These are phyloP conservation scores for Venturia effusa DNA, from an alignment of 2,329 filamentous ascomycete species.

Conservation along the genomic window DNA sequence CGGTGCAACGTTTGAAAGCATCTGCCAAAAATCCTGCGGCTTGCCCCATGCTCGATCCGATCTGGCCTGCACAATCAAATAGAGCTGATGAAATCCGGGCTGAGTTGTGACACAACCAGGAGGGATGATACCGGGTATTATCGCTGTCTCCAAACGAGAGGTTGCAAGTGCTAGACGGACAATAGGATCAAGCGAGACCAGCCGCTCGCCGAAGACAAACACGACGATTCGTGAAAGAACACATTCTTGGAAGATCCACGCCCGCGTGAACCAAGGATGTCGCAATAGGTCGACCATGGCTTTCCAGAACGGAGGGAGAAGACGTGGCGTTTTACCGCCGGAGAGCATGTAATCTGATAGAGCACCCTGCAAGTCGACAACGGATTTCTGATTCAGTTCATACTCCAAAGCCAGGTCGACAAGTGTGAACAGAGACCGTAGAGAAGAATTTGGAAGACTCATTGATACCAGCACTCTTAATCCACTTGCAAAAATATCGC, in stretches of 20 bases:
- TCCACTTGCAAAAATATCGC: constrained; percentile 10
- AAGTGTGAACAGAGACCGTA: constrained; percentile 6
- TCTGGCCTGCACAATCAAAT: constrained; percentile 6
- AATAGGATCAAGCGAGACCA: constrained; percentile 7
- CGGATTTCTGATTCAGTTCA: constrained; percentile 2
- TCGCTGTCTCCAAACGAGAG: constrained; percentile 7
- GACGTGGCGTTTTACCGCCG: background rate
- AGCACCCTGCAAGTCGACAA: constrained; percentile 7
- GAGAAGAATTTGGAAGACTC: background rate
- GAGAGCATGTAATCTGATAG: constrained; percentile 3
- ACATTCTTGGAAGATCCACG: constrained; percentile 26
- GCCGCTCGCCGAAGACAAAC: constrained; percentile 8
- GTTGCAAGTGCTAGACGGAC: constrained; percentile 7
- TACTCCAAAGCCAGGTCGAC: constrained; percentile 7
- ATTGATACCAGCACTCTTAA: background rate
- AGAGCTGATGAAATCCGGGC: constrained; percentile 9
- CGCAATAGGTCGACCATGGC: constrained; percentile 6
- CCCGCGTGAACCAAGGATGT: constrained; percentile 14
- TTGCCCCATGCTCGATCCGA: constrained; percentile 1
- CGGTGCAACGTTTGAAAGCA: constrained; percentile 6
- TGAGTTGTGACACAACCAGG: constrained; percentile 4
- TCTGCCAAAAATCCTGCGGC: constrained; percentile 7
- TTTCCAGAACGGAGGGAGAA: constrained; percentile 6
- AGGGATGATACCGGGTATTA: constrained; percentile 3
- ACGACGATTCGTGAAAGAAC: constrained; percentile 15